Percentiles rank a stretch among this genome's conserved stretches.
Conservation (phyloP, 345 rosid genomes). For the Garcia nutans region DNA sequence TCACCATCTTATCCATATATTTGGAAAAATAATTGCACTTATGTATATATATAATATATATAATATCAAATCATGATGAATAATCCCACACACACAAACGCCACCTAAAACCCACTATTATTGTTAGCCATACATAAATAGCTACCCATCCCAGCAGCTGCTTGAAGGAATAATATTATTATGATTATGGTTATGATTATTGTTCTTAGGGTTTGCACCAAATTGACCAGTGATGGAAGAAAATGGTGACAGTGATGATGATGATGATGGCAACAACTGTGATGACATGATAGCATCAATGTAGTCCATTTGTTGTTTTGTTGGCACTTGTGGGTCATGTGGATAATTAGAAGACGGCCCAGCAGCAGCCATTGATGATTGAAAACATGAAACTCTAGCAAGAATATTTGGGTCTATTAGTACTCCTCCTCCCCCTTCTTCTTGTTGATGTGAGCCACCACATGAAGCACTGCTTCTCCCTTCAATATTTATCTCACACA, state of each 20-base stretch:
- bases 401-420: conserved; percentile 18
- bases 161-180: conserved; percentile 32
- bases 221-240: conserved; percentile 43
- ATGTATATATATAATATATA: background rate
- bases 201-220: conserved; percentile 48
- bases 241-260: conserved; percentile 33
- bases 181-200: background rate
- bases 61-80: background rate
- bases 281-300: conserved; percentile 57
- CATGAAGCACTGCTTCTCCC: conserved; percentile 11
- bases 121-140: background rate
- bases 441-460: too few relatives aligned
- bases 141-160: conserved; percentile 59
- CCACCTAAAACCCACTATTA: conserved; percentile 16
- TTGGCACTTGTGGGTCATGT: conserved; percentile 30
- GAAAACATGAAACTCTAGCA: conserved; percentile 32
- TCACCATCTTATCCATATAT: conserved; percentile 32
- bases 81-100: background rate
- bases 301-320: conserved; percentile 50
- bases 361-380: conserved; percentile 4
- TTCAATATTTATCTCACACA: conserved; percentile 58
- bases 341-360: conserved; percentile 14
- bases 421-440: conserved; percentile 5
- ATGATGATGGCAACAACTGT: conserved; percentile 27
- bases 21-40: conserved; percentile 36